These are phyloP conservation scores for Macaranga tanarius DNA, from an alignment of 441 rosid genomes.

Conservation along the genomic window DNA sequence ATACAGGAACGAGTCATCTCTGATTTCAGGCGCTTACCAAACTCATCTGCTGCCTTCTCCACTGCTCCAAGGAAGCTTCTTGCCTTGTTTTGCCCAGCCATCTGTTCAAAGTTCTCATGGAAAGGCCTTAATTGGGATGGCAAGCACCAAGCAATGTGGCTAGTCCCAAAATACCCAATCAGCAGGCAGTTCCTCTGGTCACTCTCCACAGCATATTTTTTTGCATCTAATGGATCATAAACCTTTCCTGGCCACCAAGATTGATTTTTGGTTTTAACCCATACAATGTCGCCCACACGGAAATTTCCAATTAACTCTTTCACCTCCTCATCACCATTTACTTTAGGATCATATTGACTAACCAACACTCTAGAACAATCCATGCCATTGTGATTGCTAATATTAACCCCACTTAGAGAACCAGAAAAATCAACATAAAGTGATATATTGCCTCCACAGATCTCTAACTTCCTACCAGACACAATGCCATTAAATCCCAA, in stretches of 20 bases:
- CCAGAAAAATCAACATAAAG: slow-evolving; percentile 72
- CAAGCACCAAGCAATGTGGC: slow-evolving; percentile 50
- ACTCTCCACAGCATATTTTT: slow-evolving; percentile 31
- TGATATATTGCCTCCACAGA: slow-evolving; percentile 59
- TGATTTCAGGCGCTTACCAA: slow-evolving; percentile 47
- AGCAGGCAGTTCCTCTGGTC: slow-evolving; percentile 34
- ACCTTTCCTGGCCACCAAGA: slow-evolving; percentile 95
- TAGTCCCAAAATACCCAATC: slow-evolving; percentile 54
- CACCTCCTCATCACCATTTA: slow-evolving; percentile 18
- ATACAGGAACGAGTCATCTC: slow-evolving; percentile 59
- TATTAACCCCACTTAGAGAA: slow-evolving; percentile 28
- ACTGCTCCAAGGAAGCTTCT: slow-evolving; percentile 56
- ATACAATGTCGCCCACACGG: slow-evolving; percentile 66
- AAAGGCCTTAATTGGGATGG: slow-evolving; percentile 67
- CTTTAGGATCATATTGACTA: slow-evolving; percentile 27
- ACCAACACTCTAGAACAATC: slow-evolving; percentile 19
- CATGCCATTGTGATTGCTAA: slow-evolving; percentile 23
- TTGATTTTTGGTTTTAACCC: slow-evolving; percentile 58
- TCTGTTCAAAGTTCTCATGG: slow-evolving; percentile 48
- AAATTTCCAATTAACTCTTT: slow-evolving; percentile 30
- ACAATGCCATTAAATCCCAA: slow-evolving; percentile 27
- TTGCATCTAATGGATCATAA: slow-evolving; percentile 38
- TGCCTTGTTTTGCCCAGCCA: slow-evolving; percentile 42
- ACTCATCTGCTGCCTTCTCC: slow-evolving; percentile 62
- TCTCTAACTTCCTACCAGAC: slow-evolving; percentile 44